These are phyloP conservation scores for Leishmania turanica DNA, from an alignment of 208 protist species.

Conservation along the genomic window DNA sequence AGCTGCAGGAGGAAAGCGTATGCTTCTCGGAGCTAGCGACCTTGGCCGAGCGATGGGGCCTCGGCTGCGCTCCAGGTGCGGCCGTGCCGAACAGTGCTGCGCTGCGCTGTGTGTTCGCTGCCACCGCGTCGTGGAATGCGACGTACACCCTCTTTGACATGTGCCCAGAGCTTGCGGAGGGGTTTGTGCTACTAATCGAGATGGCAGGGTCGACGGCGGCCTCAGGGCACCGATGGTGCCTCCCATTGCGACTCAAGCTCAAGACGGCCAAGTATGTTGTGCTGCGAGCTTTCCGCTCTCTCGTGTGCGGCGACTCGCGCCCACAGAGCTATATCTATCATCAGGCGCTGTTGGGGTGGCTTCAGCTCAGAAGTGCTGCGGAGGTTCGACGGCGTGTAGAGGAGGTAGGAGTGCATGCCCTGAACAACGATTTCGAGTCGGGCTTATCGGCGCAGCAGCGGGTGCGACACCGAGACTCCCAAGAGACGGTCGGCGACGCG, in stretches of 20 bases:
- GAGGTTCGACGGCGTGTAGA: constrained; percentile 26
- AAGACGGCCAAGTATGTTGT: constrained; percentile 82
- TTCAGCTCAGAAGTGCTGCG: constrained; percentile 10
- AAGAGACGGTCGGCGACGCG: constrained; percentile 39
- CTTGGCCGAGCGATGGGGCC: constrained; percentile 46
- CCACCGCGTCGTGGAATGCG: constrained; percentile 42
- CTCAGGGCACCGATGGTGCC: constrained; percentile 32
- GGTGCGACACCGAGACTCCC: constrained; percentile 41
- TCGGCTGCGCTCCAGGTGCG: constrained; percentile 40
- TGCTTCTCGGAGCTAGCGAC: constrained; percentile 29
- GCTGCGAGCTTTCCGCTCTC: constrained; percentile 77
- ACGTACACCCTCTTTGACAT: constrained; percentile 25
- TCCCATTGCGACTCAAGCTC: constrained; percentile 76
- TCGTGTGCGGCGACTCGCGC: constrained; percentile 55
- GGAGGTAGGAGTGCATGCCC: constrained; percentile 27
- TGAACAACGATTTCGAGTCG: constrained; percentile 48
- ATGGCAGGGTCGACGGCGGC: constrained; percentile 2
- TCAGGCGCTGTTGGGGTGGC: constrained; percentile 55
- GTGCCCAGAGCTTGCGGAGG: constrained; percentile 59
- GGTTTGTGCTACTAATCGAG: constrained; percentile 79
- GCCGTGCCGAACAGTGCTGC: constrained; percentile 14
- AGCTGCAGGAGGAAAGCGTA: constrained; percentile 53
- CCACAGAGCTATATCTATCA: constrained; percentile 59
- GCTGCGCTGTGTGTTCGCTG: constrained; percentile 34
- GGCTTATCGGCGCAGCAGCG: constrained; percentile 24